phyloP scores from a whole-genome alignment of 2,329 filamentous ascomycete genomes.

The Pseudofabraea citricarpa region DNA sequence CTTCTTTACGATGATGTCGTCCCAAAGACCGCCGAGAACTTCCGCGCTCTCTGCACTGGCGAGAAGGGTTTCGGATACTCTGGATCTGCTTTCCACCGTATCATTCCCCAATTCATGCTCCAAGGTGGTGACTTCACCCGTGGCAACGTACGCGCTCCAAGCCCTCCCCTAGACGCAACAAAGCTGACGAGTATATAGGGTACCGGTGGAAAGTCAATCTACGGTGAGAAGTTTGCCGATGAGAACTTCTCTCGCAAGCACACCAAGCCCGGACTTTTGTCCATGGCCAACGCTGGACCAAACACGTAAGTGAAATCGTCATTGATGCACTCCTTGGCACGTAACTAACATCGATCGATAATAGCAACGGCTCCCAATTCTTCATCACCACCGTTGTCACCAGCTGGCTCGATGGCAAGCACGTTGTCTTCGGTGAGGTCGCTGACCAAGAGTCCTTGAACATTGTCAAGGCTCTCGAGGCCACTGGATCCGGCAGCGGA shows the following conservation, averaged over 20 bases:
- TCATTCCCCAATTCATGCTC: slow-evolving; percentile 92
- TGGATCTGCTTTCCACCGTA: slow-evolving; percentile 83
- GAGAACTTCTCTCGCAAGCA: slow-evolving; percentile 85
- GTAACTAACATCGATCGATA: too few relatives aligned
- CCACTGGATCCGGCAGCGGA: slow-evolving; percentile 50
- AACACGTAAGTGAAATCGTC: slow-evolving; percentile 81
- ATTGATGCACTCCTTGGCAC: too few relatives aligned
- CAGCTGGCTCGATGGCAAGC: slow-evolving; percentile 76
- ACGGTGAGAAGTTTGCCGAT: slow-evolving; percentile 89
- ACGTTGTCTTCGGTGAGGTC: slow-evolving; percentile 84
- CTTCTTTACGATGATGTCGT: slow-evolving; percentile 80
- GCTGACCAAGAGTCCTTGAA: slow-evolving; percentile 39
- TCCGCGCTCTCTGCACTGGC: slow-evolving; percentile 75
- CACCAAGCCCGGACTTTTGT: slow-evolving; percentile 71
- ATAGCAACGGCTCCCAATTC: slow-evolving; percentile 96
- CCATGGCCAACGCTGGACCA: slow-evolving; percentile 92
- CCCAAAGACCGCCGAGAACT: slow-evolving; percentile 85
- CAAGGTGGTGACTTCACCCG: slow-evolving; percentile 96
- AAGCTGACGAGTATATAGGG: slow-evolving; percentile 58
- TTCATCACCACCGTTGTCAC: slow-evolving; percentile 94
- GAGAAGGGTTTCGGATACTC: slow-evolving; percentile 81
- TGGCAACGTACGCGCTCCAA: slow-evolving; percentile 63
- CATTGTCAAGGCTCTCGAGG: slow-evolving; percentile 58
- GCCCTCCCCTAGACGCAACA: slow-evolving; percentile 24
- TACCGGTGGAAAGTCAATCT: slow-evolving; percentile 88